Evolutionary conservation across 495 filamentous ascomycete genomes (phyloP).

Genomic region (Xylaria bambusicola): DNA sequence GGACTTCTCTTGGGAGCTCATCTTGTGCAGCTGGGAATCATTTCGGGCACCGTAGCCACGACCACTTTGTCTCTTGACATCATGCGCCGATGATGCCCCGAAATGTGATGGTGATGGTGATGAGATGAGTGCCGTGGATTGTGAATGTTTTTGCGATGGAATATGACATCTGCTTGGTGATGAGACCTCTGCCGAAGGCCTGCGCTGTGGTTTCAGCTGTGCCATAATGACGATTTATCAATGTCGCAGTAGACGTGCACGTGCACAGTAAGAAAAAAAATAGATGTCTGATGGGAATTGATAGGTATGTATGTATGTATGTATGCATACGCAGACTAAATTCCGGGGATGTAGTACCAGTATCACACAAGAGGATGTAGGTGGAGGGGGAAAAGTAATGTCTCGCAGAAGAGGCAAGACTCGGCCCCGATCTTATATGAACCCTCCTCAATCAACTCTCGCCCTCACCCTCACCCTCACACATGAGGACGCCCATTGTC

Average conservation of each 20-base stretch:
- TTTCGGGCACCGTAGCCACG: background rate
- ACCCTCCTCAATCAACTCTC: no score
- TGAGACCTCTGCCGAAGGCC: background rate
- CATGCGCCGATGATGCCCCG: background rate
- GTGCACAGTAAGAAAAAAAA: background rate
- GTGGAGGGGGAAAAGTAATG: background rate
- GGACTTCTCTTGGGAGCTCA: background rate
- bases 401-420: background rate
- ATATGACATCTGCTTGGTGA: background rate
- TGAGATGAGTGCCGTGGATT: background rate
- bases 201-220: background rate
- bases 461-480: background rate
- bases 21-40: background rate
- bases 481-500: background rate
- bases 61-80: background rate
- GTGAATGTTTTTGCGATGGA: background rate
- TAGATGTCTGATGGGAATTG: background rate
- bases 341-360: no score
- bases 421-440: slow-evolving; percentile 9
- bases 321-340: background rate
- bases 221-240: slow-evolving; percentile 1
- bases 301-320: no score
- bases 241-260: background rate
- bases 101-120: background rate
- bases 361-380: background rate